Evolutionary conservation across 768 basidiomycete species (phyloP), one percentile per base, ranked within the genome.

Genomic region (Podaxis rugospora): DNA sequence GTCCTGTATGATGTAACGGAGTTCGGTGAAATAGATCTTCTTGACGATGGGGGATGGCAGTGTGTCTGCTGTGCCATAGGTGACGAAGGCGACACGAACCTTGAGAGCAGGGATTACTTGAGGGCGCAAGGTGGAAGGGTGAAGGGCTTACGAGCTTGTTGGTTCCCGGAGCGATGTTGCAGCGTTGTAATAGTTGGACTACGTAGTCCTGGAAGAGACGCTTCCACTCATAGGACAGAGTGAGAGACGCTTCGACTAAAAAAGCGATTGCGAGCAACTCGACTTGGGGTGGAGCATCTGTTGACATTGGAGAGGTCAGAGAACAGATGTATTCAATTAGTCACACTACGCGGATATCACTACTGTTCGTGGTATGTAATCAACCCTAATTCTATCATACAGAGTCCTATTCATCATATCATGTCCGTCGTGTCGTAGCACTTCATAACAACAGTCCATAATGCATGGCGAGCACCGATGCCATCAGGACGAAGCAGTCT

Each of bases 21-120:
- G 71, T 1, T 81, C 80, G 18, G 71, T 64, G 69, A 90, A 91
- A 75, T 81, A 88, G 9, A 78, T 75, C 70, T 78, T 86, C 65
- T 76, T 75, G 13, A 89, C 68, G 16, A 90, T 67, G 2, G 88
- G 86, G 0, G 72, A 74, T 0, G 86, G 87, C 2, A 70, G 64
- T 1, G 80, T 80, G 63, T 86, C 81, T n/a, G 83, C 76, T 9
- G 81, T 75, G 4, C 80, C 88, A 74, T 91, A 91, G 5, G 80
- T 81, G 23, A 91, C 77, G 58, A 88, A 78, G 6, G 78, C 88
- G 9, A 61, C 47, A 18, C 59, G 59, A 28, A 25, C 28, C 59
- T 61, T 13, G 27, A 13, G 4, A 44, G 32, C 6, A 46, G 35
- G 25, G 36, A 27, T 37, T 60, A 49, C 36, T 49, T n/a, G n/a